Evolutionary conservation across 331 rosid species (phyloP).

Genomic region (Stylosanthes scabra): DNA sequence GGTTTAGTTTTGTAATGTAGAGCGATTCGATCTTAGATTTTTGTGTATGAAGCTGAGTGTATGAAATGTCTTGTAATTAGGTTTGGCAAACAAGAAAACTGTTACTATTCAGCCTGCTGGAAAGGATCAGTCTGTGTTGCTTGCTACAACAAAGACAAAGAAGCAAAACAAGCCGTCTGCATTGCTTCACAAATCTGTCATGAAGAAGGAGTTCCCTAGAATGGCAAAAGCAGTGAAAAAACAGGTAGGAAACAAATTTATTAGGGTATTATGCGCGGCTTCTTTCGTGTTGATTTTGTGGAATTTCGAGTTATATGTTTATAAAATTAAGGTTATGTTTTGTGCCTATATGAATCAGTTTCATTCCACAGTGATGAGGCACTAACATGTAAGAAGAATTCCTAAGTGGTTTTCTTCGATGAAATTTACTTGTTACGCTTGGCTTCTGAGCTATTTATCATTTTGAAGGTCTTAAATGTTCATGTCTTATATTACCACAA

Average conservation of each 20-base stretch:
- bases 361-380: slow-evolving; percentile 53
- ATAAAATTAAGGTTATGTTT: no score
- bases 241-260: slow-evolving; percentile 62
- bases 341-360: neutral
- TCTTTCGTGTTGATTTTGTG: neutral
- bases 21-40: neutral
- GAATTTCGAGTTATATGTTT: no score
- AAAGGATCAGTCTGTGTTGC: slow-evolving; percentile 75
- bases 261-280: no score
- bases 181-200: slow-evolving; percentile 78
- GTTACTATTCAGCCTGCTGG: slow-evolving; percentile 75
- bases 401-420: slow-evolving; percentile 41
- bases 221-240: slow-evolving; percentile 81
- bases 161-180: slow-evolving; percentile 91
- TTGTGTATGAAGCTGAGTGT: neutral
- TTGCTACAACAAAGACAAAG: slow-evolving; percentile 91
- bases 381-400: slow-evolving; percentile 56
- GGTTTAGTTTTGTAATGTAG: neutral
- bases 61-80: slow-evolving; percentile 38
- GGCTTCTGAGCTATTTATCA: slow-evolving; percentile 61
- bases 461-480: neutral
- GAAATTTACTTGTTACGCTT: slow-evolving; percentile 58
- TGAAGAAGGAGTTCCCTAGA: slow-evolving; percentile 86
- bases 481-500: neutral
- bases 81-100: slow-evolving; percentile 96